These are phyloP conservation scores for Cryphonectria naterciae DNA, from an alignment of 2,329 filamentous ascomycete species.

Conservation along the genomic window DNA sequence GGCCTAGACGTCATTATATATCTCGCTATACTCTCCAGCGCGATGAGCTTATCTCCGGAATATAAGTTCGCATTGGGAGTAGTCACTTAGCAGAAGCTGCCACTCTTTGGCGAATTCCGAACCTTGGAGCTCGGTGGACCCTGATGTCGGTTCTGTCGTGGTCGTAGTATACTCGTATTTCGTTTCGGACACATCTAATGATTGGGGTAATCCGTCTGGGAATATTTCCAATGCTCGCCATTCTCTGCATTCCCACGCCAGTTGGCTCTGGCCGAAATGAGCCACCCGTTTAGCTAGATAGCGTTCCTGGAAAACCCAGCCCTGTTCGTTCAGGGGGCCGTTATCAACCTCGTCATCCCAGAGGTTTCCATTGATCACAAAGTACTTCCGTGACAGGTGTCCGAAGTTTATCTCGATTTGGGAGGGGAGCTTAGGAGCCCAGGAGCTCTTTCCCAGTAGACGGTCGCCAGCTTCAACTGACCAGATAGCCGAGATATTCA, in stretches of 20 bases:
- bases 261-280: conserved; percentile 1
- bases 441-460: neutral
- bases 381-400: neutral
- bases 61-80: conserved; percentile 1
- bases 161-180: neutral
- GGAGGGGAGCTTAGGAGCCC: neutral
- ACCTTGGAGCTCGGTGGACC: neutral
- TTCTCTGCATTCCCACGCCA: conserved; percentile 6
- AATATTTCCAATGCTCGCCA: conserved; percentile 2
- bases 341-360: conserved; percentile 2
- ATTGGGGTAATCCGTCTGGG: neutral
- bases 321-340: neutral
- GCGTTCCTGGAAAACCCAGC: neutral
- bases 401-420: neutral
- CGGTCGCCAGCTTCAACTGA: conserved; percentile 1
- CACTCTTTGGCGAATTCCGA: conserved; percentile 1
- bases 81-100: neutral
- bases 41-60: conserved; percentile 5
- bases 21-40: conserved; percentile 1
- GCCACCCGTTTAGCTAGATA: neutral
- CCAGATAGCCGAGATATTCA: neutral
- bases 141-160: neutral
- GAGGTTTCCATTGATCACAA: neutral
- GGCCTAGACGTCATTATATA: conserved; percentile 1
- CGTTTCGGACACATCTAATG: neutral